These are phyloP conservation scores for Scenedesmus sp. DNA, from an alignment of 163 green algal genomes.

Conservation along the genomic window DNA sequence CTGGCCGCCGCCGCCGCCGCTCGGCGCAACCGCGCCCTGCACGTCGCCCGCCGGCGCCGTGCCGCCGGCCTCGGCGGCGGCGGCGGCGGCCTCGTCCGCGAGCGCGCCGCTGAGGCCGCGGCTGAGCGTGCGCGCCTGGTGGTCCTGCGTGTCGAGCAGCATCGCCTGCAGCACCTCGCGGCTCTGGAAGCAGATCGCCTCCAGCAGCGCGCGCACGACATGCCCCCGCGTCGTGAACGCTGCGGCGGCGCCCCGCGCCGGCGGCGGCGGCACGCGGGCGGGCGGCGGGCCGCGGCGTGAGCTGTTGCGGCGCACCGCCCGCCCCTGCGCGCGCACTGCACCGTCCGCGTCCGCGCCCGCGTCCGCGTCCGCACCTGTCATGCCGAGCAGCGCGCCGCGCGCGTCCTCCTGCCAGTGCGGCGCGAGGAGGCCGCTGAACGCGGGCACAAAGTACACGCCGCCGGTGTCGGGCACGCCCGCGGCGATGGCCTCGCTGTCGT, in stretches of 20 bases:
- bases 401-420: slow-evolving; percentile 91
- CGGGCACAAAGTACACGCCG: slow-evolving; percentile 96
- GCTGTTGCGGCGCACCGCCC: no score
- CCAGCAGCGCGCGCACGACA: slow-evolving; percentile 87
- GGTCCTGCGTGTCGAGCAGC: slow-evolving; percentile 67
- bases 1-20: slow-evolving; percentile 27
- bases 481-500: slow-evolving; percentile 80
- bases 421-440: slow-evolving; percentile 93
- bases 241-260: slow-evolving; percentile 11
- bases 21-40: background rate
- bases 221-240: slow-evolving; percentile 60
- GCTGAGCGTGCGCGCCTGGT: background rate
- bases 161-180: slow-evolving; percentile 95
- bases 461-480: slow-evolving; percentile 61
- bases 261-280: no score
- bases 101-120: background rate
- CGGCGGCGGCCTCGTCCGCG: background rate
- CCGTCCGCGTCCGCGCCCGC: no score
- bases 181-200: slow-evolving; percentile 94
- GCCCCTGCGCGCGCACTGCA: no score
- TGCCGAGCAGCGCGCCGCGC: slow-evolving; percentile 69
- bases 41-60: background rate
- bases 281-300: no score
- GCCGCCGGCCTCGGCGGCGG: background rate
- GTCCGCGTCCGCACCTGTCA: slow-evolving; percentile 51